Evolutionary conservation across 805 yeast genomes (phyloP).

Genomic region (Ogataea haglerorum): DNA sequence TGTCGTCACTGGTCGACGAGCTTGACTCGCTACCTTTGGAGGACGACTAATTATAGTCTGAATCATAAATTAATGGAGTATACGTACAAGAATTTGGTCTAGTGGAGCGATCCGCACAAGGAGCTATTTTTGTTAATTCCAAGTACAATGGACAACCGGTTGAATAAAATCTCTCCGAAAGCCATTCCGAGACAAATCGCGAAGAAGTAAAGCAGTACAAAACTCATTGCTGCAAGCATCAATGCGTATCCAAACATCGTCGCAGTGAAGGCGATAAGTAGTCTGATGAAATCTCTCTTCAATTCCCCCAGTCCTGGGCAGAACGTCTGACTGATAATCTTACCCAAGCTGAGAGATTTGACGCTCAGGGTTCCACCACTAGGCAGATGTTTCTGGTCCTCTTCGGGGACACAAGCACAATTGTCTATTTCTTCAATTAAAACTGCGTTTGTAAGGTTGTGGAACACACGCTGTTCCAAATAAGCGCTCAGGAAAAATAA

Average conservation of each 20-base stretch:
- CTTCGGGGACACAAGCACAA: slow-evolving; percentile 36
- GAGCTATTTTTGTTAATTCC: slow-evolving; percentile 35
- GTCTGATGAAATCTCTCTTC: slow-evolving; percentile 53
- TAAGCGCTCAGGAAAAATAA: slow-evolving; percentile 57
- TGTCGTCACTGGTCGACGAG: slow-evolving; percentile 43
- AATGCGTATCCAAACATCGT: slow-evolving; percentile 67
- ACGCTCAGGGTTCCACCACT: slow-evolving; percentile 11
- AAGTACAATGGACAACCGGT: slow-evolving; percentile 46
- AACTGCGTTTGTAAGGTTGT: slow-evolving; percentile 34
- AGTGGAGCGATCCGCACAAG: slow-evolving; percentile 31
- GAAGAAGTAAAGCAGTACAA: slow-evolving; percentile 62
- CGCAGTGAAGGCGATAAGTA: slow-evolving; percentile 53
- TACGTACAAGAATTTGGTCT: background rate
- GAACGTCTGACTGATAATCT: slow-evolving; percentile 29
- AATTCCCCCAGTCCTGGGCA: slow-evolving; percentile 35
- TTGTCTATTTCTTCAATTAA: slow-evolving; percentile 29
- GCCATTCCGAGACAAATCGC: slow-evolving; percentile 70
- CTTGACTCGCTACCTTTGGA: slow-evolving; percentile 43
- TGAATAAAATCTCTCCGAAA: slow-evolving; percentile 66
- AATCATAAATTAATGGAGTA: background rate
- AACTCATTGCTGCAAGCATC: slow-evolving; percentile 80
- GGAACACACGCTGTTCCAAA: slow-evolving; percentile 65
- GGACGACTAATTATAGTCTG: slow-evolving; percentile 30
- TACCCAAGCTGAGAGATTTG: slow-evolving; percentile 7
- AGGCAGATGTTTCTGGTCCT: slow-evolving; percentile 15